phyloP scores from a whole-genome alignment of 129 eudicot species.

The Chrysanthemum makinoi region DNA sequence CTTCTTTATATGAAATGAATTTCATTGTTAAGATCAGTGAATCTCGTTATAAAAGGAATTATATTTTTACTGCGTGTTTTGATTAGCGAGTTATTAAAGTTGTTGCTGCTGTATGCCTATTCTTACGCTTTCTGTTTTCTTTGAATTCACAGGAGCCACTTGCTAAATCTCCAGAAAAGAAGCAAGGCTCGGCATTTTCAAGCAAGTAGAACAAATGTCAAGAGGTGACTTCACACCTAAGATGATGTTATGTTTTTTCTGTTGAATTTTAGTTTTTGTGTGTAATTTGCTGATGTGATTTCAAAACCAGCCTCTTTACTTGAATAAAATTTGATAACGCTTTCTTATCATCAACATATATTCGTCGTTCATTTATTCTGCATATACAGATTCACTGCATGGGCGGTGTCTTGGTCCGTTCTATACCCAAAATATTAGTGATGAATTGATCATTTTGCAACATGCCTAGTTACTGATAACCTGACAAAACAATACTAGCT shows the following conservation, averaged over 20 bases:
- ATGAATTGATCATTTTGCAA: background rate
- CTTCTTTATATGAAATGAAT: too few relatives aligned
- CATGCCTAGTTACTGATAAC: background rate
- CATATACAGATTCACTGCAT: background rate
- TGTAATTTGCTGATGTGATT: slow-evolving; percentile 2
- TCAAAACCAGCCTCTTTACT: background rate
- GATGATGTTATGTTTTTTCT: background rate
- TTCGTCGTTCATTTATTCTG: background rate
- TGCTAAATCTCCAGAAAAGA: slow-evolving; percentile 18
- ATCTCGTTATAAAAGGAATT: background rate
- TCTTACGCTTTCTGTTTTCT: background rate
- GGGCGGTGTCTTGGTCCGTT: background rate
- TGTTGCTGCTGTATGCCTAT: background rate
- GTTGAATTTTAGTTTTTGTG: background rate
- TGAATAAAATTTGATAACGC: slow-evolving; percentile 18
- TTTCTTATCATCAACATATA: background rate
- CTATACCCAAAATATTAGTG: background rate
- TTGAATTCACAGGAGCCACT: slow-evolving; percentile 11
- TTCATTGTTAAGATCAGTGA: too few relatives aligned
- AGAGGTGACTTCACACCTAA: slow-evolving; percentile 2
- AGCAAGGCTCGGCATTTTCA: background rate
- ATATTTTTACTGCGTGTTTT: background rate
- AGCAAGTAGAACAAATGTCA: slow-evolving; percentile 14
- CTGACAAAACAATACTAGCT: too few relatives aligned
- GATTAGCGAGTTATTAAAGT: background rate